Percentiles rank a stretch among this genome's conserved stretches.
Conservation (phyloP, 2,329 filamentous ascomycete species). For the Periglandula ipomoeae region DNA sequence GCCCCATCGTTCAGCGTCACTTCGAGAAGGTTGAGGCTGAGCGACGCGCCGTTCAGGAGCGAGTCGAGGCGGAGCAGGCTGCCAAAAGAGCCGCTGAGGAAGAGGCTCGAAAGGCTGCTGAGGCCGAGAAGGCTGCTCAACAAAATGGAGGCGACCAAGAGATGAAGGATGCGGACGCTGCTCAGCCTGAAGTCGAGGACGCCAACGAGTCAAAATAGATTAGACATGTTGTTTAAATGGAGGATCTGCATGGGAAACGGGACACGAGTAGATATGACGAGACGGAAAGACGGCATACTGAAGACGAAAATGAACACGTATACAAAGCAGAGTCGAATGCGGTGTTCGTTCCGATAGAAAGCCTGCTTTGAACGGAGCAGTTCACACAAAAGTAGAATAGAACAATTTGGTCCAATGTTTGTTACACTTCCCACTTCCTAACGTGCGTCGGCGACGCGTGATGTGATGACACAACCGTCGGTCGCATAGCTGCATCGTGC, state of each 20-base stretch:
- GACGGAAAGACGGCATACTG: background rate
- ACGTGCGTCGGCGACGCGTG: too few species aligned
- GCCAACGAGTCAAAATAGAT: constrained; percentile 26
- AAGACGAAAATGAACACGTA: background rate
- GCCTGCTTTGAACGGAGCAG: background rate
- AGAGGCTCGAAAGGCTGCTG: constrained; percentile 44
- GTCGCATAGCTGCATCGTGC: too few species aligned
- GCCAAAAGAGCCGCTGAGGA: constrained; percentile 59
- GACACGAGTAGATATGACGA: constrained; percentile 12
- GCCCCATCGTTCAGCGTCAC: constrained; percentile 87
- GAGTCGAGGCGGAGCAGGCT: constrained; percentile 66
- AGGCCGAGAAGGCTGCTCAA: constrained; percentile 39
- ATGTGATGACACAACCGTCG: too few species aligned
- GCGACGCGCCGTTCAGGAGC: constrained; percentile 68
- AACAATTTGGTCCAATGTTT: background rate
- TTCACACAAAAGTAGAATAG: constrained; percentile 3
- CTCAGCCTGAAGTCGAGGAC: constrained; percentile 42
- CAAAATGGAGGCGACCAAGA: constrained; percentile 47
- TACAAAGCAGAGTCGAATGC: background rate
- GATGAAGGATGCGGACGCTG: constrained; percentile 52
- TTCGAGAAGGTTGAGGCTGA: constrained; percentile 90
- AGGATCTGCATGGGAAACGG: constrained; percentile 1
- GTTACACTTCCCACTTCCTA: background rate
- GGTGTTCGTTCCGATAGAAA: background rate
- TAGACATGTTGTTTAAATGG: background rate